Base-by-base conservation (phyloP, 2,329 filamentous ascomycete species). In the Talaromyces piceae region DNA sequence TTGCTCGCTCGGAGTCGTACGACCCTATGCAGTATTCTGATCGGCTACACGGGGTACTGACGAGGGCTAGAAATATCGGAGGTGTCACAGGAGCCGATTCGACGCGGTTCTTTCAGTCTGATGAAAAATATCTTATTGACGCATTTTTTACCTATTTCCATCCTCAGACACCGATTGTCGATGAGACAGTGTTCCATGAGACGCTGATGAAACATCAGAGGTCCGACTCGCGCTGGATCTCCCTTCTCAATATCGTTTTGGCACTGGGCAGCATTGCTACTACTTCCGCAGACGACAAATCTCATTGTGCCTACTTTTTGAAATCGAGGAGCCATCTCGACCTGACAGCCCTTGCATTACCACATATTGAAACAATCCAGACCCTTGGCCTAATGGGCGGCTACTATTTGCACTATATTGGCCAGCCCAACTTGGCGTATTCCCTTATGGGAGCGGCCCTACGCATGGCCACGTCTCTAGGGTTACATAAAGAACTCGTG, bases 131-230 rank as follows among this genome's bases (percentile, higher is more conserved):
- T 5, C 72, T 88, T 8, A 81, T 88, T 37, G 82, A 88, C 58
- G 83, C 83, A n/a, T 89, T 88, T 64, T 89, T 89, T 64, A 83
- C 84, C 57, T 78, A 83, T 27, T 79, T 87, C 22, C 86, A 89
- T 55, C 79, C 83, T 1, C 84, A 88, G 57, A 78, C 84, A 3
- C 86, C 86, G 0, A 82, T 89, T 76, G 74, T 90, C 3, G 85
- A 90, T 57, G 86, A 89, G 64, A 78, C 79, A 16, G 76, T 79
- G 8, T 88, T 89, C 65, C 80, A 83, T 56, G 80, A 81, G 8
- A 80, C 81, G 48, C 86, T 84, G 58, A 4, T 39, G 2, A 30
- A 33, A n/a, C 71, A 79, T 9, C 78, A 81, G 56, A 75, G 84
- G 16, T 81, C 75, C 53, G 85, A 89, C 63, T 74, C 79, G 1